These are phyloP conservation scores for Marasmius oreades DNA, from an alignment of 1,284 basidiomycete species.

Conservation along the genomic window DNA sequence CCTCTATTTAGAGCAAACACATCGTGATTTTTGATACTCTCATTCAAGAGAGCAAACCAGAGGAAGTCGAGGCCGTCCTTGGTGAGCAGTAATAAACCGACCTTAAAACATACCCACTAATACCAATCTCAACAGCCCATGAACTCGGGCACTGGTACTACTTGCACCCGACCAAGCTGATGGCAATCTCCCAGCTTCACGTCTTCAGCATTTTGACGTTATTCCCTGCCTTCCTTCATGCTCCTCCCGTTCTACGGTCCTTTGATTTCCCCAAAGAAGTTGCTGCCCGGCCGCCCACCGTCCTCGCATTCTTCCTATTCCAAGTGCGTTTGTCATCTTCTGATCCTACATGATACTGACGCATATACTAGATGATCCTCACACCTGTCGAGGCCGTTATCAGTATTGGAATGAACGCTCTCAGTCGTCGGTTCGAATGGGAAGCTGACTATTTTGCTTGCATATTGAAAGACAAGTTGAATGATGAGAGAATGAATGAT, in stretches of 20 bases:
- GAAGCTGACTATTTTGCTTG: slow-evolving; percentile 84
- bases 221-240: slow-evolving; percentile 91
- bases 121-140: slow-evolving; percentile 51
- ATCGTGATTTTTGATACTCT: slow-evolving; percentile 98
- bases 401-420: slow-evolving; percentile 73
- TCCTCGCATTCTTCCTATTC: slow-evolving; percentile 88
- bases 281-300: slow-evolving; percentile 71
- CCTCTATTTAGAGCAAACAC: slow-evolving; percentile 64
- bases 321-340: slow-evolving; percentile 42
- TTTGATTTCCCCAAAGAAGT: slow-evolving; percentile 82
- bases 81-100: slow-evolving; percentile 26
- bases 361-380: slow-evolving; percentile 62
- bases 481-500: slow-evolving; percentile 50
- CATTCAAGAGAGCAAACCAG: slow-evolving; percentile 84
- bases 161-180: slow-evolving; percentile 86
- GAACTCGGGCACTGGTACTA: slow-evolving; percentile 96
- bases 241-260: slow-evolving; percentile 77
- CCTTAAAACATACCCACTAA: neutral
- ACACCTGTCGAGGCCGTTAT: slow-evolving; percentile 81
- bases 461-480: slow-evolving; percentile 54
- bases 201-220: slow-evolving; percentile 82
- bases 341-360: neutral
- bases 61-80: slow-evolving; percentile 88
- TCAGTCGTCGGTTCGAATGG: slow-evolving; percentile 85
- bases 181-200: slow-evolving; percentile 84